Conservation (phyloP, 2,329 filamentous ascomycete species). For the Fonsecaea nubica region DNA sequence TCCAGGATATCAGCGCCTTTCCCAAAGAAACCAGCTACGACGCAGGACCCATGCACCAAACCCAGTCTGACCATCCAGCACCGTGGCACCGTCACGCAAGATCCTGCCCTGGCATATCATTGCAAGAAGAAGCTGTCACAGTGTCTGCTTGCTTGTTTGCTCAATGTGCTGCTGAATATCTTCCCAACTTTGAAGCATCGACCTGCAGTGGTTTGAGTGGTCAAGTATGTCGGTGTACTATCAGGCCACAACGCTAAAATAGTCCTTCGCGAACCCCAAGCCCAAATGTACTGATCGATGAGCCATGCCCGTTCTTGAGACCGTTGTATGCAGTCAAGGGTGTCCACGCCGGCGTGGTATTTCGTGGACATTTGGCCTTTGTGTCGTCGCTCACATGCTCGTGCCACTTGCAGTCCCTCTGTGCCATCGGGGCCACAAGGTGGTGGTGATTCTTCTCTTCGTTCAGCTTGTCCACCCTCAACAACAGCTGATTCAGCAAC, state of each 20-base stretch:
- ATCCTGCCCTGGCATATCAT: neutral
- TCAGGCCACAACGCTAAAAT: neutral
- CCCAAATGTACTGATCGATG: neutral
- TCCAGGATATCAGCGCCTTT: neutral
- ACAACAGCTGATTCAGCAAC: conserved; percentile 3
- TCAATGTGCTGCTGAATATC: neutral
- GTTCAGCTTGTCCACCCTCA: conserved; percentile 13
- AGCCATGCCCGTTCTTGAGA: neutral
- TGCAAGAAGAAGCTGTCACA: neutral
- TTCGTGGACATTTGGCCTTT: conserved; percentile 12
- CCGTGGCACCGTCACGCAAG: neutral
- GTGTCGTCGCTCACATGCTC: conserved; percentile 15
- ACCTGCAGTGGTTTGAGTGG: neutral
- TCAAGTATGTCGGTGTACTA: no score
- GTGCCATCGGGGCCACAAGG: conserved; percentile 12
- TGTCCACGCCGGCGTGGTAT: neutral
- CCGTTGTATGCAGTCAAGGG: neutral
- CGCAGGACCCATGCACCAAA: neutral
- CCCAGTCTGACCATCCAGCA: neutral
- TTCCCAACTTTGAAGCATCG: neutral
- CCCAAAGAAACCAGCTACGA: neutral
- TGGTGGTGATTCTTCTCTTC: neutral
- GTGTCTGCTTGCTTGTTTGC: neutral
- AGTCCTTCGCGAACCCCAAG: neutral
- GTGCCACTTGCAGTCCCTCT: conserved; percentile 27